Evolutionary conservation across 2,329 filamentous ascomycete species (phyloP).

Genomic region (Periconia sp.): DNA sequence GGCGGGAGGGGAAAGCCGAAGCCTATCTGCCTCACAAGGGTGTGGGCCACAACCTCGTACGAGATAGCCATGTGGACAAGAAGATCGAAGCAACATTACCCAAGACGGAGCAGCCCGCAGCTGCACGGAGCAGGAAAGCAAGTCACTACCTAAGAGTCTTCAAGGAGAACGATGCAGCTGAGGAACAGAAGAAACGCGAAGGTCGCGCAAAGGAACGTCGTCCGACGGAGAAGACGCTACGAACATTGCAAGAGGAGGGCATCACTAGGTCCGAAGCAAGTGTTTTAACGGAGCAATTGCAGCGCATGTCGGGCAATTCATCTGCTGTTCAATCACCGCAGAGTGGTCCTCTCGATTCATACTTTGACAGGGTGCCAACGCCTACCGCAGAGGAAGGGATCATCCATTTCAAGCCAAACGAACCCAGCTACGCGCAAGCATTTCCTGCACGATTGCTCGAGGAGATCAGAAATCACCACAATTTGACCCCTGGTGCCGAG

Average conservation of each 20-base stretch:
- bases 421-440: slow-evolving; percentile 17
- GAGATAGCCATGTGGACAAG: slow-evolving; percentile 61
- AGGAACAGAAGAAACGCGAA: slow-evolving; percentile 59
- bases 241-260: slow-evolving; percentile 32
- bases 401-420: slow-evolving; percentile 4
- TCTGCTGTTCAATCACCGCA: slow-evolving; percentile 35
- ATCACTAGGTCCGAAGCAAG: slow-evolving; percentile 15
- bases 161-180: slow-evolving; percentile 64
- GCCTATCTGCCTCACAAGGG: slow-evolving; percentile 47
- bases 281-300: slow-evolving; percentile 23
- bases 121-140: slow-evolving; percentile 68
- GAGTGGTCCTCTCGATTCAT: slow-evolving; percentile 26
- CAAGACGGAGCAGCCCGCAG: slow-evolving; percentile 60
- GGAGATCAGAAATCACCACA: slow-evolving; percentile 62
- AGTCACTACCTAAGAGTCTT: slow-evolving; percentile 70
- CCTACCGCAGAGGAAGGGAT: slow-evolving; percentile 13
- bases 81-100: slow-evolving; percentile 68
- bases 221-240: slow-evolving; percentile 34
- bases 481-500: slow-evolving; percentile 55
- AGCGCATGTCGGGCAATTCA: slow-evolving; percentile 28
- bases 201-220: slow-evolving; percentile 49
- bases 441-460: slow-evolving; percentile 60
- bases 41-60: slow-evolving; percentile 48
- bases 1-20: slow-evolving; percentile 56
- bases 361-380: slow-evolving; percentile 31